Conservation (phyloP, 2,329 filamentous ascomycete species). For the Onygena corvina region DNA sequence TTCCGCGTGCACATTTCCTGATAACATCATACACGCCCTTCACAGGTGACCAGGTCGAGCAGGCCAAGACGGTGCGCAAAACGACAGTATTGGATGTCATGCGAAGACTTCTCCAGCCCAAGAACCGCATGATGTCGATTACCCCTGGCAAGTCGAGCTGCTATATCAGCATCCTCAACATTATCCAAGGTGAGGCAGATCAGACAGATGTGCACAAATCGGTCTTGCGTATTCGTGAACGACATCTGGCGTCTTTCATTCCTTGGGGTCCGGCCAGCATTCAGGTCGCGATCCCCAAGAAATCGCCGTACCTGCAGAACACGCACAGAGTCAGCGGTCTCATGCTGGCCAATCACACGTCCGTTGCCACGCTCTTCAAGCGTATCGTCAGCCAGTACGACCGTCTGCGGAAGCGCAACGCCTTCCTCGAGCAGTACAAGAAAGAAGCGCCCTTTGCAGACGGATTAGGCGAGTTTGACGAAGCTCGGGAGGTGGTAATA, state of each 20-base stretch:
- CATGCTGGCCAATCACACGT: constrained; percentile 97
- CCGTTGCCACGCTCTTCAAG: constrained; percentile 92
- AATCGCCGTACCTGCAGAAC: constrained; percentile 89
- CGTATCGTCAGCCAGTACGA: constrained; percentile 88
- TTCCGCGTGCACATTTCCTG: constrained; percentile 91
- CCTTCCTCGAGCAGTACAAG: constrained; percentile 93
- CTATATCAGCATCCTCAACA: constrained; percentile 97
- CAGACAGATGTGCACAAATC: constrained; percentile 98
- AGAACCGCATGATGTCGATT: constrained; percentile 98
- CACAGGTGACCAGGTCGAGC: constrained; percentile 88
- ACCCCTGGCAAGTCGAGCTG: constrained; percentile 93
- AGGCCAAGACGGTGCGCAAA: constrained; percentile 94
- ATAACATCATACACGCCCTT: constrained; percentile 98
- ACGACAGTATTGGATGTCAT: constrained; percentile 97
- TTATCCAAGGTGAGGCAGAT: constrained; percentile 97
- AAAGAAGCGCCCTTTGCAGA: constrained; percentile 89
- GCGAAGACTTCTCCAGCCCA: constrained; percentile 86
- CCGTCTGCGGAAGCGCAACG: constrained; percentile 86
- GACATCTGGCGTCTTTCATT: constrained; percentile 87
- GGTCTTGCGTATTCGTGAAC: constrained; percentile 84
- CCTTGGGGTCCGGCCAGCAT: constrained; percentile 97
- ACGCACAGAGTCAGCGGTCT: constrained; percentile 88
- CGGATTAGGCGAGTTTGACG: constrained; percentile 87
- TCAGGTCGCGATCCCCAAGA: constrained; percentile 90
- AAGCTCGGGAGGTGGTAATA: constrained; percentile 78